Evolutionary conservation across 23 red algal genomes (phyloP), one percentile per base, ranked within the genome.

Genomic region (Agarophyton chilense): DNA sequence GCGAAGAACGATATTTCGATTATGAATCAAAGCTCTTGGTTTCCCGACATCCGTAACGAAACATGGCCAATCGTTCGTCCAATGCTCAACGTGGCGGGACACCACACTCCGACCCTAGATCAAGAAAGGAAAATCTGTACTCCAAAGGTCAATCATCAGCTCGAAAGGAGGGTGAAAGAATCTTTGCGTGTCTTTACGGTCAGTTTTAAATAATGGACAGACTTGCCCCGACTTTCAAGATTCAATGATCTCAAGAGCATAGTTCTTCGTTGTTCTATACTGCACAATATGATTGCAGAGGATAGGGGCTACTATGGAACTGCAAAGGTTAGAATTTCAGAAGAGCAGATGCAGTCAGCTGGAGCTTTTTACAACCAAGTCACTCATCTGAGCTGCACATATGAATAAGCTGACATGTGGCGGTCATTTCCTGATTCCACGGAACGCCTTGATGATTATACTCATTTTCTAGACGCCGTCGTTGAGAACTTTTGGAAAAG

Each of bases 221-320:
- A 42, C 42, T 26, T 0, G 34, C 54, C 24, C 29, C 45, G 29
- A 42, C 42, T 26, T 0, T 62, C 54, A 25, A 17, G 58, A 9
- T 32, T 45, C 0, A 0, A 47, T 22, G 76, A 82, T 11, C 32
- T 82, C 57, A 63, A 81, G 16, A 7, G 29, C 39, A 50, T 92
- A 36, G 36, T 82, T 14, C 0, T 63, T 13, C 44, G 64, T 40
- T 92, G 60, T 64, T 3, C 53, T 25, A 92, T 72, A n/a, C 33
- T 92, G 39, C 75, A 92, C 4, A 92, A 92, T 49, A 82, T 92
- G 85, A 24, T 31, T 31, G 38, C 19, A 10, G 77, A 81, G 36
- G 49, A 58, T 7, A 1, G 77, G 1, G 32, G 40, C 2, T 62
- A 64, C 40, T 10, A 61, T 31, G 79, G n/a, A 47, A 83, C 79